Conservation (phyloP, 2,329 filamentous ascomycete species). For the Stemphylium beticola region DNA sequence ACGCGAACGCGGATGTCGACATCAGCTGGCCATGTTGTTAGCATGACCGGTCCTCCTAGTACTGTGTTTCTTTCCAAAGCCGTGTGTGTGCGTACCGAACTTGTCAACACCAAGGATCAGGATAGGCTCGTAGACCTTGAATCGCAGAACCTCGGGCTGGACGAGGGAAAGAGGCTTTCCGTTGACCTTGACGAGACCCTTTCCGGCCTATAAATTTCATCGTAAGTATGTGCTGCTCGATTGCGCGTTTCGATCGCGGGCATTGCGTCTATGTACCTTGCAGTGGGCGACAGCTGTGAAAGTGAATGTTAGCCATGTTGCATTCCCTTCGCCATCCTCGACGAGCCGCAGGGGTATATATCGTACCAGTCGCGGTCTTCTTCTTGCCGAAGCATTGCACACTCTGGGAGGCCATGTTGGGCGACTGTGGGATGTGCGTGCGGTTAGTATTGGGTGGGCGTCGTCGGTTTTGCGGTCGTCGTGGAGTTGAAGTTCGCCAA, state of each 20-base stretch:
- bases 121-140: constrained; percentile 99
- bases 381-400: constrained; percentile 97
- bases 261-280: constrained; percentile 67
- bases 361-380: constrained; percentile 59
- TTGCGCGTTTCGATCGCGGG: constrained; percentile 28
- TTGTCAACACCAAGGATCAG: constrained; percentile 97
- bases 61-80: constrained; percentile 11
- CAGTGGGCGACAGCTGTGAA: constrained; percentile 83
- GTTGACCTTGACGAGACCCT: constrained; percentile 98
- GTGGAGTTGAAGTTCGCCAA: constrained; percentile 29
- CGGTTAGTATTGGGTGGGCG: constrained; percentile 36
- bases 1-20: constrained; percentile 98
- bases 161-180: constrained; percentile 93
- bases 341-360: background rate
- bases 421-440: constrained; percentile 46
- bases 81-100: constrained; percentile 65
- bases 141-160: constrained; percentile 95
- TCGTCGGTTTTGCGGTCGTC: constrained; percentile 32
- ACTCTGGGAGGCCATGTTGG: constrained; percentile 53
- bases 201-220: constrained; percentile 63
- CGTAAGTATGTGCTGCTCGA: constrained; percentile 34
- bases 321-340: constrained; percentile 22
- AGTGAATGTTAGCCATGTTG: constrained; percentile 45
- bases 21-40: constrained; percentile 58
- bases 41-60: constrained; percentile 17